Evolutionary conservation across 441 rosid species (phyloP), one percentile per base, ranked within the genome.

Genomic region (Pelargonium fulgidum): DNA sequence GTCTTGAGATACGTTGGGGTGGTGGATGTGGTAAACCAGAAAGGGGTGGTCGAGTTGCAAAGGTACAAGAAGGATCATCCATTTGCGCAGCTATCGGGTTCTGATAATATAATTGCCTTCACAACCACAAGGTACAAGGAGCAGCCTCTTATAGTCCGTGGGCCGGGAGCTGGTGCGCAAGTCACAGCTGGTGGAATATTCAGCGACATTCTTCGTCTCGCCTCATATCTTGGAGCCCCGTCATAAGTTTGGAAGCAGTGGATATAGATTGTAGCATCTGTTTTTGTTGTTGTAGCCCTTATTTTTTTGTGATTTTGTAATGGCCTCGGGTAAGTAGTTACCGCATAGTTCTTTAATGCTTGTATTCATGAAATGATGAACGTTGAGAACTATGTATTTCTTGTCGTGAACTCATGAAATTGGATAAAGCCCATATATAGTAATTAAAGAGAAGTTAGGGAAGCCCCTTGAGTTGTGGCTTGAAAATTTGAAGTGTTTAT

Each of bases 111-210:
- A 70, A 94, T 94, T 24, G 99, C 97, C 61, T 91, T 94, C 88
- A 89, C 97, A 54, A 94, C 97, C 3, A 83, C 73, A 66, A 86
- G 99, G 82, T 91, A 94, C 84, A 87, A 80, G 81, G 86, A 87
- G 45, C 97, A 91, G 72, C 97, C 99, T 52, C 76, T 94, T 56
- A 94, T 94, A 67, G 90, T 91, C 56, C 93, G 99, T 2, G 99
- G 99, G 3, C 99, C 99, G 4, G 99, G 99, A 67, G 97, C 99
- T 4, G 97, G 99, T 44, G 99, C 99, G 56, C 90, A 94, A 79
- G 99, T 94, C 68, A 94, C 99, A 13, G 99, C 98, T 3, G 99
- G 97, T 29, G 99, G 99, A 62, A 83, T 94, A 72, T 94, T 94
- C 85, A 84, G 94, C 7, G 99, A 94, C 79, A 81, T 94, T 50